Evolutionary conservation across 164 flowering plant species (phyloP), one percentile per base, ranked within the genome.

Genomic region (Dillenia suffruticosa): DNA sequence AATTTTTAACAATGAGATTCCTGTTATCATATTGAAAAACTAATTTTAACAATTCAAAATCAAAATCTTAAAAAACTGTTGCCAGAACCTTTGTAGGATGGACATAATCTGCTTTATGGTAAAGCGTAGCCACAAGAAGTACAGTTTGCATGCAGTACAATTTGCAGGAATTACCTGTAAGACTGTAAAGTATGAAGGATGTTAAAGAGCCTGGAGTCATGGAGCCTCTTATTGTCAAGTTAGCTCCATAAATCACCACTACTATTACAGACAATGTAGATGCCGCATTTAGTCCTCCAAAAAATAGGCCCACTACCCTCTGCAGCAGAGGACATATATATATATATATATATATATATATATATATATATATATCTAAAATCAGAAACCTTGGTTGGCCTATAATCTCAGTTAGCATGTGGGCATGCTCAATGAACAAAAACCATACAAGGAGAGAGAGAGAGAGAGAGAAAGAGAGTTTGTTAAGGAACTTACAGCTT

Each of bases 161-260:
- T 5, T 22, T 24, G n/a, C 57, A 49, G 50, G 10, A 61, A 45
- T n/a, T 72, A 87, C 93, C 92, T 60, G 92, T 83, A 43, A 84
- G 89, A 72, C 92, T 88, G 62, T 81, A 92, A 63, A 82, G 90
- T 69, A 84, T 81, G 70, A 85, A 87, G 53, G 90, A 85, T 51
- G 87, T 87, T 15, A 87, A 83, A 54, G 83, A 68, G 10, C 88
- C 90, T 0, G 87, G 53, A n/a, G 82, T 81, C 87, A 95, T 86
- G 51, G 79, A 69, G 44, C 98, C 98, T 26, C 15, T 76, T 59
- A 95, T 95, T 46, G 98, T 87, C 69, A 95, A 78, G 43, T 72
- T 75, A 58, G 98, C 99, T 58, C 99, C 99, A 77, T 90, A 95
- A 44, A 92, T 77, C 56, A 95, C 97, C 10, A 95, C 98, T 46